Evolutionary conservation across 192 early-diverging fungal genomes (phyloP).

Genomic region (Backusella australiensis): DNA sequence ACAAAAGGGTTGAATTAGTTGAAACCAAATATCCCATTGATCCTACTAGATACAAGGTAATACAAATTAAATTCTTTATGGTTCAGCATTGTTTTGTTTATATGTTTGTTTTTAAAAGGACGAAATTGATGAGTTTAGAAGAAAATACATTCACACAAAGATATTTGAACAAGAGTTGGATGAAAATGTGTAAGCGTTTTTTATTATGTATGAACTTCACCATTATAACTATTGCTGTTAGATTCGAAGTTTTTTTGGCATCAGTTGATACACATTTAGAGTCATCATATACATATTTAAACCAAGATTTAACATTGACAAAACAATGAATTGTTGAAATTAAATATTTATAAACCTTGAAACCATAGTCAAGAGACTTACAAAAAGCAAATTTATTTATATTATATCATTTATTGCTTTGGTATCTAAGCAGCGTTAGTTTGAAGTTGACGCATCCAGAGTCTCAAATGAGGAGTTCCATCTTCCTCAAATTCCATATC

Average conservation of each 20-base stretch:
- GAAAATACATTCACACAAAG: constrained; percentile 81
- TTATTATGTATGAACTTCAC: neutral
- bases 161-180: constrained; percentile 75
- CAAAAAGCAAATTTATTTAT: neutral
- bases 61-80: neutral
- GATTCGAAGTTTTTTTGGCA: constrained; percentile 24
- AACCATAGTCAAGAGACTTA: neutral
- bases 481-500: constrained; percentile 29
- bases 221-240: neutral
- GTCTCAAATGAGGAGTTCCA: constrained; percentile 26
- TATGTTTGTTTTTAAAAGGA: constrained; percentile 33
- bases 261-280: constrained; percentile 13
- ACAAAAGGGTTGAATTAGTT: constrained; percentile 41
- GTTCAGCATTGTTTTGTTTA: neutral
- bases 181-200: constrained; percentile 51
- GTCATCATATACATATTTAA: neutral
- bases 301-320: neutral
- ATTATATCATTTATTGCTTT: neutral
- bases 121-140: constrained; percentile 83
- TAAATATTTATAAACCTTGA: neutral
- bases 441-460: constrained; percentile 14
- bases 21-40: constrained; percentile 41
- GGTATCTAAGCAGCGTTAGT: neutral
- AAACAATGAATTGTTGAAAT: neutral
- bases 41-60: constrained; percentile 56